These are phyloP conservation scores for Dendrobium huoshanense DNA, from an alignment of 106 monocot species.

Conservation along the genomic window DNA sequence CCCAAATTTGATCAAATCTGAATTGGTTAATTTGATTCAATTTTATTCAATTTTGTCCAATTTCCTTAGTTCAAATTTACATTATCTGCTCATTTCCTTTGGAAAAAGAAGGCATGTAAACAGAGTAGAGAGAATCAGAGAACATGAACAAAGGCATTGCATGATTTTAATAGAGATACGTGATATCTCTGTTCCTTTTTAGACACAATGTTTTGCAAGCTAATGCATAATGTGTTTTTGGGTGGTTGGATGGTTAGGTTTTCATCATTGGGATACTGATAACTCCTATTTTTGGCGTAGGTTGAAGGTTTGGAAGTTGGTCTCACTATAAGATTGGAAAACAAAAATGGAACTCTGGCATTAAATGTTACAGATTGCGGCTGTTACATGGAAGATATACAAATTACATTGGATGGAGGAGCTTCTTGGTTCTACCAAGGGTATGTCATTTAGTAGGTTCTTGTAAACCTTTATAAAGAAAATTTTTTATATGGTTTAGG, in stretches of 20 bases:
- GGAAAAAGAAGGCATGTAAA: too few relatives aligned
- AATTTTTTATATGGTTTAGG: background rate
- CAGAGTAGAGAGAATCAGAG: too few relatives aligned
- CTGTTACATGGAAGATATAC: slow-evolving; percentile 66
- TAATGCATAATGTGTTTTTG: background rate
- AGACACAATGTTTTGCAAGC: background rate
- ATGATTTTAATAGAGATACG: background rate
- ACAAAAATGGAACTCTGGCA: slow-evolving; percentile 50
- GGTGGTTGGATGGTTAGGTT: background rate
- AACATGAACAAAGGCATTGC: background rate
- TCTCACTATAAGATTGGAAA: slow-evolving; percentile 54
- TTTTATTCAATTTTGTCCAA: background rate
- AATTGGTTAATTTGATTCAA: background rate
- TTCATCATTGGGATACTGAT: slow-evolving; percentile 24
- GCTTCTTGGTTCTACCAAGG: slow-evolving; percentile 99
- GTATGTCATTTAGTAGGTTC: slow-evolving; percentile 31
- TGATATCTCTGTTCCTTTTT: background rate
- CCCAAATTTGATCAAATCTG: background rate
- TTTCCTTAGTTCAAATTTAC: too few relatives aligned
- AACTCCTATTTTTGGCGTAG: slow-evolving; percentile 38
- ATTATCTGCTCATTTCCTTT: too few relatives aligned
- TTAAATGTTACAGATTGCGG: slow-evolving; percentile 47
- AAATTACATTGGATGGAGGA: slow-evolving; percentile 72
- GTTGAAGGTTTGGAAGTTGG: slow-evolving; percentile 89
- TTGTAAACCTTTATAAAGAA: background rate